Percentiles rank a stretch among this genome's conserved stretches.
phyloP scores from a whole-genome alignment of 1,139 yeast genomes.

The Taphrina sp. region DNA sequence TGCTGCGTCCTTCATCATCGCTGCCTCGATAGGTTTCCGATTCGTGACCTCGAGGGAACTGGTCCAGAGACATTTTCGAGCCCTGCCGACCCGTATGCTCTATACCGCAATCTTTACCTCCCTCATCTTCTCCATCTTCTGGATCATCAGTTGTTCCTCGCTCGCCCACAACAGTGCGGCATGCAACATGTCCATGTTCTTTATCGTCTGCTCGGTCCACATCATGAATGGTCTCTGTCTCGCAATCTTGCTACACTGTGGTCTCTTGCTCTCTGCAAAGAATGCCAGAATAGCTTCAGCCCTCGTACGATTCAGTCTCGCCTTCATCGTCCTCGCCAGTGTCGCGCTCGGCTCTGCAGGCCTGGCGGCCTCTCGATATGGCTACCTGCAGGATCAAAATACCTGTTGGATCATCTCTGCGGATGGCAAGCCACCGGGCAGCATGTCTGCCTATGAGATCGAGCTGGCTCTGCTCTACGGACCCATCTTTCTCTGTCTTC shows the following conservation, averaged over 20 bases:
- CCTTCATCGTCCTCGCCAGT: not conserved
- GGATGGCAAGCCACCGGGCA: too few species aligned
- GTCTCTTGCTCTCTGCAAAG: conserved; percentile 6
- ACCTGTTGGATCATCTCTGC: conserved; percentile 20
- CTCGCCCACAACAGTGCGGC: not conserved
- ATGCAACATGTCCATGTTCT: conserved; percentile 18
- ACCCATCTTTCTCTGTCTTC: not conserved
- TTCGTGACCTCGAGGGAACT: too few species aligned
- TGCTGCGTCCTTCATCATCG: too few species aligned
- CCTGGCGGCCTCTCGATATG: not conserved
- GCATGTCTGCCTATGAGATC: not conserved
- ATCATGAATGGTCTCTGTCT: conserved; percentile 10
- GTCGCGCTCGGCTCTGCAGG: conserved; percentile 16
- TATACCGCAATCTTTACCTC: conserved; percentile 5
- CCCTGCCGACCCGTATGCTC: conserved; percentile 3
- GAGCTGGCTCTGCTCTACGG: conserved; percentile 12
- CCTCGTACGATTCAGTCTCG: not conserved
- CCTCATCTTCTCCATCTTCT: conserved; percentile 3
- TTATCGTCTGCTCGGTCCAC: conserved; percentile 3
- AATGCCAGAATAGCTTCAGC: not conserved
- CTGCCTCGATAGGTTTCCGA: too few species aligned
- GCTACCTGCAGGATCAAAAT: conserved; percentile 6
- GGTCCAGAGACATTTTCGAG: too few species aligned
- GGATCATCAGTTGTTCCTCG: conserved; percentile 4
- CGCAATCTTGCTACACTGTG: conserved; percentile 16